Conservation (phyloP, 495 filamentous ascomycete genomes). For the Aspergillus coremiiformis region DNA sequence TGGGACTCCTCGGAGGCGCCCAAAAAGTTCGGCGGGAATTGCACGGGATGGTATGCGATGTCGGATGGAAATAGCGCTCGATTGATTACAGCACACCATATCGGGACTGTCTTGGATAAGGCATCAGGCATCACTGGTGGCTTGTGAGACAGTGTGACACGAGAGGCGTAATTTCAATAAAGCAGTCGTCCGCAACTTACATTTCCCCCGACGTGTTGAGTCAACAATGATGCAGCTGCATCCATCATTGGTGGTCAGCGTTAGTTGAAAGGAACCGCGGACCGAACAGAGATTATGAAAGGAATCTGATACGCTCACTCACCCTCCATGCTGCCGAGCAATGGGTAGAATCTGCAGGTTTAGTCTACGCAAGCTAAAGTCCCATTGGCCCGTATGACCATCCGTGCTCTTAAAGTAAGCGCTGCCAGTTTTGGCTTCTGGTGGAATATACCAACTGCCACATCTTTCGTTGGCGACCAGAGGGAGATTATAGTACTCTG, state of each 20-base stretch:
- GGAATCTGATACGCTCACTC: conserved; percentile 18
- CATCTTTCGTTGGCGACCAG: conserved; percentile 91
- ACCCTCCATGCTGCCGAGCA: conserved; percentile 61
- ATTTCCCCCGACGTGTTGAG: conserved; percentile 88
- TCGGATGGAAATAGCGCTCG: conserved; percentile 61
- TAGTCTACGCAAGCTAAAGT: conserved; percentile 73
- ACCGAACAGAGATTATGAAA: background rate
- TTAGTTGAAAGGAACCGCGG: background rate
- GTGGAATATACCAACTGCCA: conserved; percentile 90
- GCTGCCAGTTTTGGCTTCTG: conserved; percentile 54
- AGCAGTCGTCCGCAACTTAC: conserved; percentile 33
- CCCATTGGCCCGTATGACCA: conserved; percentile 84
- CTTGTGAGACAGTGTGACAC: conserved; percentile 13
- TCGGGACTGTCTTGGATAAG: conserved; percentile 84
- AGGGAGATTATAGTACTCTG: conserved; percentile 51
- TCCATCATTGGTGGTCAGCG: conserved; percentile 6
- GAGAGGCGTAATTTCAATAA: conserved; percentile 4
- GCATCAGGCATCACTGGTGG: conserved; percentile 78
- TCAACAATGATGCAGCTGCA: conserved; percentile 83
- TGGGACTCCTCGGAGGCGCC: conserved; percentile 70
- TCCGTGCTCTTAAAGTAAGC: conserved; percentile 98
- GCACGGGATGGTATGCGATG: conserved; percentile 42
- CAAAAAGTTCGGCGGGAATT: conserved; percentile 59
- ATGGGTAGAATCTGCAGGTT: conserved; percentile 69
- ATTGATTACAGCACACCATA: conserved; percentile 87